Evolutionary conservation across 2,329 filamentous ascomycete genomes (phyloP).

Genomic region (Raffaelea albimanens): DNA sequence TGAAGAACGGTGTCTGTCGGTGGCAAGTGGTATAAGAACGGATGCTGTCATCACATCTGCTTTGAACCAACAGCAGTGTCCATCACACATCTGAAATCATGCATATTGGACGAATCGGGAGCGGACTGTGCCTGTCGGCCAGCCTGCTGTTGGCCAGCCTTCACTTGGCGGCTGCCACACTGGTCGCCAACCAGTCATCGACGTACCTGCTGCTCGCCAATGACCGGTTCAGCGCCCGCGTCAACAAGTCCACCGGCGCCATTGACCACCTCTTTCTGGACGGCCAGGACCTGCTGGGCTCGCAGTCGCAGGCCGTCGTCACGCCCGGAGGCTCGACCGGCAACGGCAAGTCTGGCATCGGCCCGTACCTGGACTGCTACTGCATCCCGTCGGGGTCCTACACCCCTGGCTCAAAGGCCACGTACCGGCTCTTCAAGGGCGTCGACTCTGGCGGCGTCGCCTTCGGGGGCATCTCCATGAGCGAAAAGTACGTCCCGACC

Average conservation of each 20-base stretch:
- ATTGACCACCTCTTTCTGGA: constrained; percentile 18
- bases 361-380: constrained; percentile 55
- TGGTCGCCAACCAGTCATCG: constrained; percentile 17
- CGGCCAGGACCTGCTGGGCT: constrained; percentile 13
- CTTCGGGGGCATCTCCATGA: constrained; percentile 51
- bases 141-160: too few relatives aligned
- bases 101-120: too few relatives aligned
- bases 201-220: constrained; percentile 17
- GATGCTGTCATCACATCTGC: too few relatives aligned
- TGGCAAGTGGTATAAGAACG: too few relatives aligned
- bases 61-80: too few relatives aligned
- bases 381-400: constrained; percentile 50
- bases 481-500: constrained; percentile 46
- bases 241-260: constrained; percentile 18
- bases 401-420: constrained; percentile 43
- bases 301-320: neutral
- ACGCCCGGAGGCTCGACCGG: neutral
- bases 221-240: constrained; percentile 17
- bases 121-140: too few relatives aligned
- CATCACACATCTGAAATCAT: too few relatives aligned
- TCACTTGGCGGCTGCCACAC: neutral
- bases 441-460: constrained; percentile 37
- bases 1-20: too few relatives aligned
- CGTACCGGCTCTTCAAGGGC: constrained; percentile 41
- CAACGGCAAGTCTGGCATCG: constrained; percentile 13